Base-by-base conservation (phyloP, 495 filamentous ascomycete genomes). In the Annulohypoxylon bovei region DNA sequence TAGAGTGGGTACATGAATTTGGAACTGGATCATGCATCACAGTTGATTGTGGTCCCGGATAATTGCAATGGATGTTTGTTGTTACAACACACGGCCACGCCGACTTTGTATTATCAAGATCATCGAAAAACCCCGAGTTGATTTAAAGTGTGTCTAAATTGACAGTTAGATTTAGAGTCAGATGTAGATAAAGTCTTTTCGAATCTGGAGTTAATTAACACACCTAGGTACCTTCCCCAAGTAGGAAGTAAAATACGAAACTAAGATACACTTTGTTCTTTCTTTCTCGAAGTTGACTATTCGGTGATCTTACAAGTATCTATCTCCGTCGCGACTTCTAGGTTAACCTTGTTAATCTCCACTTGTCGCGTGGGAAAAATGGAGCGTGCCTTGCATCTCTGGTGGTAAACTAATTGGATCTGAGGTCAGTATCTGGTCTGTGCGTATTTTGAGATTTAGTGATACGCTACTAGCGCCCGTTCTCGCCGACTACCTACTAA, bases 331-430 rank as follows among this genome's bases (percentile, higher is more conserved):
- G 49, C 55, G 56, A 70, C 42, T 68, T 57, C 53, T 22, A 14
- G 6, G 40, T 14, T 60, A 58, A 64, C 65, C 69, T 46, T 65
- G 64, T 62, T 35, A 40, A 59, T 64, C 64, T 47, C 70, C 70
- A 67, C 70, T 55, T 50, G 55, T 68, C 70, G 60, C 70, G 65
- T 72, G 70, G 70, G 65, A 72, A 27, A 42, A 58, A 69, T 70
- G 67, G 67, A 55, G 61, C 60, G 54, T 65, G 55, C 67, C 62
- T 65, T 70, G 67, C 67, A 62, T 56, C 40, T 60, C 53, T 63
- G 28, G 49, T 57, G 12, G 46, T n/a, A 62, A 22, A 62, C 50
- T 58, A 52, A 53, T 53, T 62, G 52, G 52, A 46, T 71, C 57
- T 53, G 20, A 30, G 39, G 37, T 35, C 58, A 54, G 22, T 22